Base-by-base conservation (phyloP, 116 monocot genomes). In the Phalaenopsis hybrid region DNA sequence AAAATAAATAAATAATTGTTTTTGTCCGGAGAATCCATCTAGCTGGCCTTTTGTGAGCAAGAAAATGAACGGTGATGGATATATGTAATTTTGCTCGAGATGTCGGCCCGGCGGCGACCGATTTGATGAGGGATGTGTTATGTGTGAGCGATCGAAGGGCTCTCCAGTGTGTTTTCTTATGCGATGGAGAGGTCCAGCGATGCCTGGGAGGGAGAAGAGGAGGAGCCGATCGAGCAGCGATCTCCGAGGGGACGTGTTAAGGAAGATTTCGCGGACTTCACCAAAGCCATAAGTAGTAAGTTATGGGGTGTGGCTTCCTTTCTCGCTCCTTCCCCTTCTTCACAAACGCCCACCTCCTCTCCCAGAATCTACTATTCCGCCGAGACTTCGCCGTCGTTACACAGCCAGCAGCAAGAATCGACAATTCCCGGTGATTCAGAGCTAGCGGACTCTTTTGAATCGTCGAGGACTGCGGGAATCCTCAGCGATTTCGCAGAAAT, bases 281-380 rank as follows among this genome's bases (percentile, higher is more conserved):
- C 89, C 79, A 80, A 93, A 86, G 85, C 93, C 85, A 79, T 96
- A 43, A 85, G 87, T 18, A 88, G 89, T 79, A 90, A 90, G 83
- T 84, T 96, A 25, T 91, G 91, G 88, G 96, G 93, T 45, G 96
- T 93, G 80, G 92, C 96, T 34, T 88, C 86, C 82, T 96, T 96
- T 84, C 93, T 96, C 65, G 93, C 92, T 80, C 93, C 96, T 45
- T 89, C 90, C 28, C 91, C 92, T 6, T 12, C 85, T 15, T 28
- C 70, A 15, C 52, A 50, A 37, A 33, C 65, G n/a, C 48, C 80
- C 50, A 46, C 77, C 77, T 77, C 51, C 75, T 18, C 43, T 18
- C 52, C 25, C 37, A 37, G 69, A 34, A 15, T 72, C 51, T 57
- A 45, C 28, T 44, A 41, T 45, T 25, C 79, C 34, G 7, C 51